Evolutionary conservation across 768 basidiomycete species (phyloP), one percentile per base, ranked within the genome.

Genomic region (Nevesoporus exiguus): DNA sequence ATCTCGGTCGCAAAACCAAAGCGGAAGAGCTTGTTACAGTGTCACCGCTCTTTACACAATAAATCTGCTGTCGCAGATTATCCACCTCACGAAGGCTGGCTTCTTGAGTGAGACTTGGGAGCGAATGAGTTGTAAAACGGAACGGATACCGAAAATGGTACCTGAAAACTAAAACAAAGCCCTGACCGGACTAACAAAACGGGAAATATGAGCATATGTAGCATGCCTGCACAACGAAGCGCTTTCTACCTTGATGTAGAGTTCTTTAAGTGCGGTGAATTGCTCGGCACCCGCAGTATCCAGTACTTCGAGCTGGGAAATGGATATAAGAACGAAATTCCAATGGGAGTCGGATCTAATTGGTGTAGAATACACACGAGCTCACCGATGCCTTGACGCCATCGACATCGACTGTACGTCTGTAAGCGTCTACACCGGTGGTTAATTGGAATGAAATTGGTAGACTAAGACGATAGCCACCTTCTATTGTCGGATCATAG

Each of bases 271-370:
- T 9, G 85, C 85, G 15, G 78, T 87, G 68, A 92, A 92, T 68
- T 91, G 90, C 61, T 91, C 90, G n/a, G 86, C 85, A 13, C 90
- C 90, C 22, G 90, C 90, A 11, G 90, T 91, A 67, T 92, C 90
- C 52, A 90, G 69, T 48, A 92, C 82, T 67, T 92, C 86, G 49
- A 91, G 80, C 90, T 91, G 61, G 27, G 31, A 19, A 46, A 42
- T 21, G 49, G n/a, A 31, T 14, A 30, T 67, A 30, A 67, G 58
- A 48, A 49, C 57, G 25, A 30, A 2, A 53, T 52, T 60, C 27
- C 29, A 22, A 44, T 36, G 29, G 49, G 21, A 51, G 45, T 42
- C 36, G 39, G 47, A 54, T 55, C 24, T 49, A 46, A 30, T 54
- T 30, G 39, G 41, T 29, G 43, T 24, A 51, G 21, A 59, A 56